Conservation (phyloP, 768 basidiomycete genomes). For the Hericium erinaceus region DNA sequence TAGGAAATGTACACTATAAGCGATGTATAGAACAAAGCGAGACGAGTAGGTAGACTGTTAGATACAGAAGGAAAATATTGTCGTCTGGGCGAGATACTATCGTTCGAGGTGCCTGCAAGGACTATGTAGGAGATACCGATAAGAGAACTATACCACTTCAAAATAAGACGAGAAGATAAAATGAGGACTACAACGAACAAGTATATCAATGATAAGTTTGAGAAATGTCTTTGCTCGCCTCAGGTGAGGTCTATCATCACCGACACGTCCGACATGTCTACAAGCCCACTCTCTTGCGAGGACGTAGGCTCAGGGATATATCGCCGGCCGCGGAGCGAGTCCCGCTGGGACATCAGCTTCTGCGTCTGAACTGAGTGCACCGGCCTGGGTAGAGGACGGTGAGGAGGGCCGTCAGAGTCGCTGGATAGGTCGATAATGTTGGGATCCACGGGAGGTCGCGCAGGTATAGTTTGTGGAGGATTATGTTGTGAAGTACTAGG, state of each 20-base stretch:
- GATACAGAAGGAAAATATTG: no score
- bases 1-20: no score
- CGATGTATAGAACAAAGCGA: no score
- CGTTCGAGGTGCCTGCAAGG: no score
- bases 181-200: neutral
- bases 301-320: neutral
- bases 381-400: neutral
- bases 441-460: neutral
- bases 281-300: conserved; percentile 1
- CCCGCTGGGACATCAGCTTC: no score
- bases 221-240: neutral
- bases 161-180: neutral
- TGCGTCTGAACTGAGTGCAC: no score
- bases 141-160: neutral
- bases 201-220: neutral
- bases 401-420: neutral
- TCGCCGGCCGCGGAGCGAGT: neutral
- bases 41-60: no score
- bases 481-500: neutral
- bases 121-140: neutral
- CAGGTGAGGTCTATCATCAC: neutral
- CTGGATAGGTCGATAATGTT: neutral
- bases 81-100: no score
- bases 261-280: neutral
- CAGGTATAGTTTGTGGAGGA: neutral